Base-by-base conservation (phyloP, 192 early-diverging fungal genomes). In the Coemansia brasiliensis region DNA sequence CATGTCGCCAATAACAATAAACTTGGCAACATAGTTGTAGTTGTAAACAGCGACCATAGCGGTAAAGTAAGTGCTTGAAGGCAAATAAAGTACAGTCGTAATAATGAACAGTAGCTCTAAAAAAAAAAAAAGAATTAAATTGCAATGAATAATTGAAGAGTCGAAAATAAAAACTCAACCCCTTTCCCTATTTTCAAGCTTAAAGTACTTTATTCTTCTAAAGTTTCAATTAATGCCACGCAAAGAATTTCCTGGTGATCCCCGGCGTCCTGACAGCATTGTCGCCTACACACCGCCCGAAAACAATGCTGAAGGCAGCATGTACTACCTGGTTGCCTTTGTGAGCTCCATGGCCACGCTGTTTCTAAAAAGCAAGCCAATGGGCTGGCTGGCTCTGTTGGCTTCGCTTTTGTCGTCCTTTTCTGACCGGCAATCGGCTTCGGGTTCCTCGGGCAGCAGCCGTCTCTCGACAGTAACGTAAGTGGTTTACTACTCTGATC, bases 1-100 rank as follows among this genome's bases (percentile, higher is more conserved):
- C 81, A 82, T 82, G 54, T 82, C 81, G 59, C 81, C 81, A 39
- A 82, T 75, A 21, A 82, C 58, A 10, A 82, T 79, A 55, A 82
- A 69, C 72, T 82, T 82, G 59, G 76, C 77, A 16, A 79, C 69
- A 63, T 79, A 82, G 59, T 49, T 60, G 67, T 82, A 79, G 65
- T 82, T 77, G 67, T 74, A 82, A 10, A 77, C 59, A 46, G 75
- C 75, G 7, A 79, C 69, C 75, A 79, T 79, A 51, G 56, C 38
- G 40, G 25, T 0, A n/a, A n/a, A n/a, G n/a, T n/a, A n/a, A n/a
- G n/a, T n/a, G n/a, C n/a, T 3, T n/a, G 17, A 54, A 40, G 39
- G 12, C 4, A 39, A n/a, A 27, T 38, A 10, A 35, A 46, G 37
- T 54, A 39, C 22, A 24, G 12, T 50, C 39, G 37, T 32, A 24